Base-by-base conservation (phyloP, 495 filamentous ascomycete species). In the Trypethelium eluteriae region DNA sequence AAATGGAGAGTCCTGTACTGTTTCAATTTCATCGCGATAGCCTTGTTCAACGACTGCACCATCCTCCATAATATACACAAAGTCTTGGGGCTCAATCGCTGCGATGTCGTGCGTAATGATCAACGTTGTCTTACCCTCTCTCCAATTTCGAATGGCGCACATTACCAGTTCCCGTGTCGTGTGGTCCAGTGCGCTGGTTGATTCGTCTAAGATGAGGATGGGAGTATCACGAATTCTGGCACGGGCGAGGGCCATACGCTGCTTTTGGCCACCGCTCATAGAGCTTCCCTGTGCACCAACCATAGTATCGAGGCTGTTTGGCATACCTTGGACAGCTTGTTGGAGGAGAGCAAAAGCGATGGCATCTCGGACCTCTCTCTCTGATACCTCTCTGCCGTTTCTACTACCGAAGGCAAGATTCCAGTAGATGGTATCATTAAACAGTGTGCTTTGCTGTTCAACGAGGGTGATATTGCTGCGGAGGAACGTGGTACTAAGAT, bases 401-500 rank as follows among this genome's bases (percentile, higher is more conserved):
- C 64, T 71, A 4, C 80, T 80, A 2, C 91, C 93, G 62, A 96
- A 85, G 0, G 89, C 86, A 39, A 98, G 89, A 69, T 98, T 98
- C 39, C 81, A 80, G 67, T 85, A 81, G 2, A 98, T 81, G 0
- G 87, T 89, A 64, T 92, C 92, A 70, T 91, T 89, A 80, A 98
- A 98, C 2, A 97, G 80, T 9, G 87, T 79, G 69, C 85, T 92
- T 11, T 85, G 81, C 75, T 97, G 94, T 72, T 97, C 92, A 6
- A 97, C 82, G 9, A 96, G 76, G 0, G 90, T 92, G 56, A 96
- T 76, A 62, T 92, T 94, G 18, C 82, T 82, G 44, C 93, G 83
- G 12, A 96, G 79, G 91, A 92, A 97, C 25, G 78, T 77, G 7
- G 81, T 72, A 67, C 92, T 82, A 11, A 97, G 77, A 0, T 75